Evolutionary conservation across 805 yeast genomes (phyloP), one percentile per base, ranked within the genome.

Genomic region (Candida germanica): DNA sequence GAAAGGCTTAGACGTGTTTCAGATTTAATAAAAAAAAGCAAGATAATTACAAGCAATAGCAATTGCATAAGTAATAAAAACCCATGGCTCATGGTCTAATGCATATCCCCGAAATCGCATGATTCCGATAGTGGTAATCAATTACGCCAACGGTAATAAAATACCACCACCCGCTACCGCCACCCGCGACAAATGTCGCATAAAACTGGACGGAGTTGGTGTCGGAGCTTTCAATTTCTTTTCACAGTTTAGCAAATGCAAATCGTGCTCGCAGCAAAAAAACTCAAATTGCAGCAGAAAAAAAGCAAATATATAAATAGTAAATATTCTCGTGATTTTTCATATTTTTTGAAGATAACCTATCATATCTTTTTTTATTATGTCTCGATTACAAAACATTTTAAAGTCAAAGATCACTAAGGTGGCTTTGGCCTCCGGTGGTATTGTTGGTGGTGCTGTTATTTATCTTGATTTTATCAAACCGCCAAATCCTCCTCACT

Each of bases 401-500:
- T 40, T 52, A 16, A 46, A 44, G 31, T 49, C 57, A n/a, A 55
- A 49, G 13, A 36, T 59, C 24, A 62, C 59, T 19, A 63, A 63
- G 43, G 45, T 58, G n/a, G 48, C 58, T 14, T 33, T 53, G 27
- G 67, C 53, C 18, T 44, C 62, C 13, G 54, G 60, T 27, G 63
- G 61, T 29, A 53, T 48, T 9, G 57, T 55, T 31, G 73, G 70
- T 31, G 64, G 59, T 28, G 46, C 62, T 12, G 53, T 67, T 12
- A 48, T 66, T 20, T 67, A 67, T 47, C 58, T 66, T 34, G 73
- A 67, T 48, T 67, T 62, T 49, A 48, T 67, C 20, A 54, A 45
- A 35, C 47, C 69, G 4, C 67, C 69, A 10, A 56, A 52, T 23
- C 49, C 46, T 10, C 51, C 65, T 4, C 40, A 42, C 15, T 38